Evolutionary conservation across 2,329 filamentous ascomycete genomes (phyloP).

Genomic region (Pezicula rhizophila): DNA sequence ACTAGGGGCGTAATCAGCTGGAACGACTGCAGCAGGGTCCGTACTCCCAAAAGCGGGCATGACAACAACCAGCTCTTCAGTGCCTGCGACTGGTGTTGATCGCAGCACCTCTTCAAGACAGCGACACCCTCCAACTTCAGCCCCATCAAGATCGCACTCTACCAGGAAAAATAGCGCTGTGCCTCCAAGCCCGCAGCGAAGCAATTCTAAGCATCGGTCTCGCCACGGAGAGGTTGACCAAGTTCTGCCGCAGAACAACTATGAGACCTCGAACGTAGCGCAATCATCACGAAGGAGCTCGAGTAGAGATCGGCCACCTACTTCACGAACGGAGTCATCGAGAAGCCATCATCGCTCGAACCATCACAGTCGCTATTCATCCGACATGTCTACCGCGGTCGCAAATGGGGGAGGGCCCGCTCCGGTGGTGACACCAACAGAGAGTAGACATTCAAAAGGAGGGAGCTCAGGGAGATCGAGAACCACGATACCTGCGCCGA

Average conservation of each 20-base stretch:
- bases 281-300: slow-evolving; percentile 23
- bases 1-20: too few relatives aligned
- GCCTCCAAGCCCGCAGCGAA: slow-evolving; percentile 18
- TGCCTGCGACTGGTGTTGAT: slow-evolving; percentile 17
- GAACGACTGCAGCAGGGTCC: not conserved
- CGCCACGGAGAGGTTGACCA: slow-evolving; percentile 36
- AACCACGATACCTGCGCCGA: slow-evolving; percentile 83
- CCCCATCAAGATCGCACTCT: slow-evolving; percentile 21
- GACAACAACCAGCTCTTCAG: slow-evolving; percentile 10
- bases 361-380: slow-evolving; percentile 29
- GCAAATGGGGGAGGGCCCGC: slow-evolving; percentile 48
- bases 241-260: slow-evolving; percentile 56
- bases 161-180: slow-evolving; percentile 16
- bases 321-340: slow-evolving; percentile 20
- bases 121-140: slow-evolving; percentile 15
- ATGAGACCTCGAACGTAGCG: slow-evolving; percentile 64
- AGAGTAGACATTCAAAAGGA: slow-evolving; percentile 37
- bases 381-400: slow-evolving; percentile 43
- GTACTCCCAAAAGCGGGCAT: not conserved
- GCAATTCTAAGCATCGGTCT: slow-evolving; percentile 23
- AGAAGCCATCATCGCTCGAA: slow-evolving; percentile 28
- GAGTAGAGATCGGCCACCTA: slow-evolving; percentile 23
- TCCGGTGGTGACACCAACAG: slow-evolving; percentile 42
- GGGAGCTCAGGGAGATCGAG: slow-evolving; percentile 51
- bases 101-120: slow-evolving; percentile 18